Base-by-base conservation (phyloP, 768 basidiomycete genomes). In the Holtermanniella nyarrowii region DNA sequence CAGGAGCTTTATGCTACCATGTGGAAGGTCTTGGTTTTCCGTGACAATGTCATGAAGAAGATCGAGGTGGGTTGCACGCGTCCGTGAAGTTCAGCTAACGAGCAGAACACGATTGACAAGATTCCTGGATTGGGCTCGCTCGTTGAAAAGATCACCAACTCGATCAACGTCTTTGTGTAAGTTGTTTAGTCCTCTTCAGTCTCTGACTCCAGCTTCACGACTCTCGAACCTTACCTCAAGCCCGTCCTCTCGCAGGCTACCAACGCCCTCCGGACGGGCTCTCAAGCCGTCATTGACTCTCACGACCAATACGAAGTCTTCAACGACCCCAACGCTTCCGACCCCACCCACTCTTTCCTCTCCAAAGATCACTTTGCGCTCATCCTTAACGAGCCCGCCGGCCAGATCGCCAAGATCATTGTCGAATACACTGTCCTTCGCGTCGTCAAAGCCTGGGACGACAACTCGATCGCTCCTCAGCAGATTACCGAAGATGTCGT, bases 281-380 rank as follows among this genome's bases (percentile, higher is more conserved):
- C 85, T 0, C 79, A 79, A 18, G 81, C 86, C 60, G 86, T 89
- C 16, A 83, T 89, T 61, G 77, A 86, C 70, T 83, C 74, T 14
- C 77, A 81, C 49, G 88, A 90, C 65, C 88, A 89, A 62, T 87
- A 84, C 58, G 82, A 86, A 73, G 82, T 89, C 3, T 93, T 89
- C 76, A 82, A 90, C 55, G 82, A 88, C 67, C 83, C 85, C 1
- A 74, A 79, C 53, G 84, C 86, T 77, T 76, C 82, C 26, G 87
- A 85, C 62, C 84, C 53, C 4, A 82, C 83, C 1, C 56, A 69
- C 52, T 83, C 46, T 16, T 44, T 83, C 56, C 73, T 85, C 45
- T 86, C 84, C 66, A 88, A 84, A 80, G 83, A 84, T 63, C 83
- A 85, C 68, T 84, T 85, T 60, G 78, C 74, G 3, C 76, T 83